Base-by-base conservation (phyloP, 2,329 filamentous ascomycete genomes). In the Stenocarpella maydis region DNA sequence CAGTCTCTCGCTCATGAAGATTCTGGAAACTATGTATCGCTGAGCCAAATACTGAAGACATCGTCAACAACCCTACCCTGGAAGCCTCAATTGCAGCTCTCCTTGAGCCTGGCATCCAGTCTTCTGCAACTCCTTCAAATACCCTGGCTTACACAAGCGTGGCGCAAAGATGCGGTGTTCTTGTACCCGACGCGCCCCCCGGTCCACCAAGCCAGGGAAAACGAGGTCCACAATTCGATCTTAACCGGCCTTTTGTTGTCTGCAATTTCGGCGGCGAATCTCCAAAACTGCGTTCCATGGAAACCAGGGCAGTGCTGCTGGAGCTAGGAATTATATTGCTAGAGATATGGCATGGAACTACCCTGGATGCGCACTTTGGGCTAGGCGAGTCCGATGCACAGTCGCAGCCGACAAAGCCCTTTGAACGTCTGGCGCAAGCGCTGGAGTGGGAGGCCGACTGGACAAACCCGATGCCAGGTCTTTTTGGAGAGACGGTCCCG, bases 261-360 rank as follows among this genome's bases (percentile, higher is more conserved):
- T 39, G 28, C 17, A 8, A 37, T 14, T 69, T 71, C 49, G 34
- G 41, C 34, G 34, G 28, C 64, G 31, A 52, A 14, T 37, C 19
- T 31, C n/a, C 66, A 17, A 12, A 34, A 4, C 5, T 31, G 1
- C 9, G 5, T 49, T 2, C 45, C 14, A 58, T 66, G 17, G 71
- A 73, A 14, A 58, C 74, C 8, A 72, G 71, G 21, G 55, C 65
- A 15, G 68, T 72, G 9, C 67, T 76, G 5, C 52, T 75, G 12
- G 74, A 76, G 43, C 69, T 76, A n/a, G 74, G 74, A 7, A 75
- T 76, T 17, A 53, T 76, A 7, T 67, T 76, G 14, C 66, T 76
- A 6, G 74, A 76, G 53, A 73, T 76, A 45, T 76, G 74, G 73
- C 71, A 76, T 34, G 70, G 72, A 26, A 66, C 61, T 53, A 70